phyloP scores from a whole-genome alignment of 257 asterid genomes.

The Rubia yunnanensis region DNA sequence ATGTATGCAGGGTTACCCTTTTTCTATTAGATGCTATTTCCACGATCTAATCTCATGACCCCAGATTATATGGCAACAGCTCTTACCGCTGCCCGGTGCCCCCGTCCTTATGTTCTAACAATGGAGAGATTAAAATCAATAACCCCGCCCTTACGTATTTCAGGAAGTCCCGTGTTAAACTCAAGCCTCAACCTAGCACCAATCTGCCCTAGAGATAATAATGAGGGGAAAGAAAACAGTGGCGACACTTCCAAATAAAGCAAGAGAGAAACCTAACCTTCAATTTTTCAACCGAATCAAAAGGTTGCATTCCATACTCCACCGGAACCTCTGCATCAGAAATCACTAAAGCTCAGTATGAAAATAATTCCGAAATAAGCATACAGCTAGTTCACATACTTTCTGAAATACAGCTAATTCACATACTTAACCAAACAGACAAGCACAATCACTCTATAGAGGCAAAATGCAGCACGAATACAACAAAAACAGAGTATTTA shows the following conservation, averaged over 20 bases:
- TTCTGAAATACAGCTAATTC: not conserved
- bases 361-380: conserved; percentile 2
- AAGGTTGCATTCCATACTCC: conserved; percentile 42
- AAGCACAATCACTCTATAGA: not conserved
- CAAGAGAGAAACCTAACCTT: conserved; percentile 35
- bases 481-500: not conserved
- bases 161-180: not conserved
- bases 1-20: not conserved
- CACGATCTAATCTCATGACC: not conserved
- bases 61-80: not conserved
- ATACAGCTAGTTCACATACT: not conserved
- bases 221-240: not conserved
- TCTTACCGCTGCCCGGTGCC: not conserved
- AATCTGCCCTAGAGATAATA: not conserved
- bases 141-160: too few relatives aligned
- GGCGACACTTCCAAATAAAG: not conserved
- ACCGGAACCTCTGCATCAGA: conserved; percentile 59
- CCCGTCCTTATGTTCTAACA: not conserved
- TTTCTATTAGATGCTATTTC: not conserved
- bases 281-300: conserved; percentile 20
- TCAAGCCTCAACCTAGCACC: not conserved
- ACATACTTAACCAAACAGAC: not conserved
- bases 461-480: not conserved
- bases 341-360: conserved; percentile 16
- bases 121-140: not conserved